Conservation (phyloP, 306 rosid genomes). For the Sindora glabra region DNA sequence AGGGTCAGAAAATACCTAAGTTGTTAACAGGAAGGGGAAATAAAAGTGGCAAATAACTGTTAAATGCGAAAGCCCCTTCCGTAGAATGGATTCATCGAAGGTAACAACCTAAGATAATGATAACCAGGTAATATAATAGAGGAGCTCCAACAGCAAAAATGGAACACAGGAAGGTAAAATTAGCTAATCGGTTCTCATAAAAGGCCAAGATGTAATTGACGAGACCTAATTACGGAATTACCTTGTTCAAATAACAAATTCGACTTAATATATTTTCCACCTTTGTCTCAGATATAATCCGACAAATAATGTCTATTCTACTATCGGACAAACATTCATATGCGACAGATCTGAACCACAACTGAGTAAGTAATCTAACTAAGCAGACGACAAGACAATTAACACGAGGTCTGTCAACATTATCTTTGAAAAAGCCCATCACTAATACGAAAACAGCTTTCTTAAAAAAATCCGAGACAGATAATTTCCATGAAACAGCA, state of each 20-base stretch:
- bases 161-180: neutral
- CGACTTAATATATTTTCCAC: neutral
- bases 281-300: neutral
- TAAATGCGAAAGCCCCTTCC: slow-evolving; percentile 1
- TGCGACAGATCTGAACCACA: slow-evolving; percentile 39
- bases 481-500: neutral
- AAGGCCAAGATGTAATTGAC: neutral
- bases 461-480: no score
- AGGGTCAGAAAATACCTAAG: neutral
- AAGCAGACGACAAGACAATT: slow-evolving; percentile 11
- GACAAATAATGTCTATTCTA: slow-evolving; percentile 3
- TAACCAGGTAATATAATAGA: neutral
- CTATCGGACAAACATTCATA: neutral
- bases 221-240: neutral
- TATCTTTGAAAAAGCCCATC: neutral
- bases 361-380: neutral
- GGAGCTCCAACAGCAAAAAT: neutral
- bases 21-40: neutral
- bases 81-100: slow-evolving; percentile 1
- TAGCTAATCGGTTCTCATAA: neutral
- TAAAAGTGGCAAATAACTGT: neutral
- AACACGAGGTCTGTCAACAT: neutral
- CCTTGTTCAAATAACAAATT: no score
- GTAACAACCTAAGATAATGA: neutral
- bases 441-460: neutral